Percentiles rank a stretch among this genome's conserved stretches.
These are phyloP conservation scores for Talaromyces stipitatus DNA, from an alignment of 495 filamentous ascomycete genomes.

Conservation along the genomic window DNA sequence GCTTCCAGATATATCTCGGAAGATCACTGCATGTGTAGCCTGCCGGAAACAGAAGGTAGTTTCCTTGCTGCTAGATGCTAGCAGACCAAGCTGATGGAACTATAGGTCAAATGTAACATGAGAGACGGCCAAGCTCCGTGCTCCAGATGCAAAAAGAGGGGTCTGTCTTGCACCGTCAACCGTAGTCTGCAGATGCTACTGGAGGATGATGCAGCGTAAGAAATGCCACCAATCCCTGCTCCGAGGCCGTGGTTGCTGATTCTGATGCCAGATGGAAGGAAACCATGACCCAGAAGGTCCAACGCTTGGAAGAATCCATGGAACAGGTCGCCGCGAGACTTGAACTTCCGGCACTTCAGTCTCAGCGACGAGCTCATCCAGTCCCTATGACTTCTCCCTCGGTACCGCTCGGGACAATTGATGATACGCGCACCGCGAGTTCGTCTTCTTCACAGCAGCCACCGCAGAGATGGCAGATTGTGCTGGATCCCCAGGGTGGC, in stretches of 20 bases:
- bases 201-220: constrained; percentile 27
- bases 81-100: not conserved
- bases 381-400: not conserved
- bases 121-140: constrained; percentile 23
- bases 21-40: constrained; percentile 34
- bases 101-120: constrained; percentile 39
- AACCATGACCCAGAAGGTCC: constrained; percentile 16
- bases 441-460: not conserved
- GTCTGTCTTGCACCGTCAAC: constrained; percentile 26
- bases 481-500: constrained; percentile 18
- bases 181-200: constrained; percentile 28
- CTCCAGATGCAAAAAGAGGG: constrained; percentile 21
- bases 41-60: constrained; percentile 31
- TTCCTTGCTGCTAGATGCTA: constrained; percentile 4
- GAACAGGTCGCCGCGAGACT: constrained; percentile 14
- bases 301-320: constrained; percentile 18
- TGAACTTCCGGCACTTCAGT: constrained; percentile 17
- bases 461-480: constrained; percentile 12
- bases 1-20: constrained; percentile 27
- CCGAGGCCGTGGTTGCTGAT: not conserved
- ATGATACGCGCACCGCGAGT: not conserved
- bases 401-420: not conserved
- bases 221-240: not conserved
- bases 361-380: not conserved
- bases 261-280: constrained; percentile 23